phyloP scores from a whole-genome alignment of 208 protist species.

The Jaenimonas drosophilae region DNA sequence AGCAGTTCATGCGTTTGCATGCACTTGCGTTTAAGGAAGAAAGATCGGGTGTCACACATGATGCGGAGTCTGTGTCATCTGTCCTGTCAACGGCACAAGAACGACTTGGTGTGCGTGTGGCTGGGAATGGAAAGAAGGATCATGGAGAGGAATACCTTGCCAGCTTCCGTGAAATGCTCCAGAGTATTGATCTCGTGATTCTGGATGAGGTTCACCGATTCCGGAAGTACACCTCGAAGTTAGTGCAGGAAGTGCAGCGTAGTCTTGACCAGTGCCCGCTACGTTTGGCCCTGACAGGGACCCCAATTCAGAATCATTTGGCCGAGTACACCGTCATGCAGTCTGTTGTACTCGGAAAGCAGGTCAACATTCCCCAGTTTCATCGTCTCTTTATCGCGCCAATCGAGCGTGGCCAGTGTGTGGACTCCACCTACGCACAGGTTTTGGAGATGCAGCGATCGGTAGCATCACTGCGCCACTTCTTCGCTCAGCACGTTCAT shows the following conservation, averaged over 20 bases:
- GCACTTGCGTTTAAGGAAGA: no score
- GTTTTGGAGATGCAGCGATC: conserved; percentile 76
- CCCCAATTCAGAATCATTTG: conserved; percentile 85
- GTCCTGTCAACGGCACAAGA: no score
- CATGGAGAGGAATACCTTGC: conserved; percentile 12
- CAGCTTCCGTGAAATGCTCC: conserved; percentile 42
- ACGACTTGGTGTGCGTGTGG: conserved; percentile 15
- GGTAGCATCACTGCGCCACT: conserved; percentile 49
- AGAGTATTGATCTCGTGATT: conserved; percentile 64
- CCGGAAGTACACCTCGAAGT: conserved; percentile 23
- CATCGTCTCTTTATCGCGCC: conserved; percentile 48
- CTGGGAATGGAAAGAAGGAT: conserved; percentile 5
- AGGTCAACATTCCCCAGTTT: conserved; percentile 42
- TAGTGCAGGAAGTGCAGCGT: conserved; percentile 30
- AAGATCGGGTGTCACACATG: no score
- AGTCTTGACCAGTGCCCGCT: conserved; percentile 50
- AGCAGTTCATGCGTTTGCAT: conserved; percentile 58
- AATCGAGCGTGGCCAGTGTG: conserved; percentile 59
- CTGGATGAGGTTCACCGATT: conserved; percentile 80
- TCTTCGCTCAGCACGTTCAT: conserved; percentile 57
- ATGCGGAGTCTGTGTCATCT: no score
- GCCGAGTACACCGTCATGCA: conserved; percentile 88
- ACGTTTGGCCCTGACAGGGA: conserved; percentile 83
- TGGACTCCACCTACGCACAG: conserved; percentile 48
- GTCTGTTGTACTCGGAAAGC: conserved; percentile 46